Evolutionary conservation across 2,329 filamentous ascomycete species (phyloP), one percentile per base, ranked within the genome.

Genomic region (Cordyceps sp.): DNA sequence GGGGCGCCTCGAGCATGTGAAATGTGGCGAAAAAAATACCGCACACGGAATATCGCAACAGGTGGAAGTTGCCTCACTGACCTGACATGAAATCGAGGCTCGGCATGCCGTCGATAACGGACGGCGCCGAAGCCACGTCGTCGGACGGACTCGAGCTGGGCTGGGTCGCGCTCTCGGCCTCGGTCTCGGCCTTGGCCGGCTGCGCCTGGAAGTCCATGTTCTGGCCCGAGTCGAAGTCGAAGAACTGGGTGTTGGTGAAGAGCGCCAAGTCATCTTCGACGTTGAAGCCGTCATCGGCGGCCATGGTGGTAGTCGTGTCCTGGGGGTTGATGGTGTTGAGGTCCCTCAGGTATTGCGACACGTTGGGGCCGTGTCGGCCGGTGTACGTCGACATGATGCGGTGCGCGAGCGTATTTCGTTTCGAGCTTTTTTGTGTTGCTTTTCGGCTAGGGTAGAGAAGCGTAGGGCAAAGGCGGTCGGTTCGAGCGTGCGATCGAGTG

Each of bases 341-440:
- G 44, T 86, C 79, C 47, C 82, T 78, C 42, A 94, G 68, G 61
- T 90, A 93, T 49, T 85, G 78, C 49, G 84, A 85, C 58, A 93
- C 81, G 55, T 93, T 93, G 48, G 82, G 78, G 45, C 72, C 80
- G 50, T 79, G 75, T 39, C 83, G 78, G 49, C 76, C 78, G 55
- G 69, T 75, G 67, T 74, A 85, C 52, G 64, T 69, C 53, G 81
- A 73, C 79, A 85, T 85, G 36, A 35, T 43, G 39, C 22, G 26
- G 33, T 18, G 15, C 8, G n/a, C n/a, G n/a, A n/a, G n/a, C n/a
- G n/a, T n/a, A n/a, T n/a, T n/a, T n/a, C n/a, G n/a, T n/a, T n/a
- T n/a, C n/a, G n/a, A n/a, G n/a, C n/a, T n/a, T n/a, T n/a, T n/a
- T n/a, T n/a, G n/a, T n/a, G n/a, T n/a, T n/a, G n/a, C n/a, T n/a